Conservation (phyloP, 225 moss, liverwort and hornwort species). For the Straminergon stramineum region DNA sequence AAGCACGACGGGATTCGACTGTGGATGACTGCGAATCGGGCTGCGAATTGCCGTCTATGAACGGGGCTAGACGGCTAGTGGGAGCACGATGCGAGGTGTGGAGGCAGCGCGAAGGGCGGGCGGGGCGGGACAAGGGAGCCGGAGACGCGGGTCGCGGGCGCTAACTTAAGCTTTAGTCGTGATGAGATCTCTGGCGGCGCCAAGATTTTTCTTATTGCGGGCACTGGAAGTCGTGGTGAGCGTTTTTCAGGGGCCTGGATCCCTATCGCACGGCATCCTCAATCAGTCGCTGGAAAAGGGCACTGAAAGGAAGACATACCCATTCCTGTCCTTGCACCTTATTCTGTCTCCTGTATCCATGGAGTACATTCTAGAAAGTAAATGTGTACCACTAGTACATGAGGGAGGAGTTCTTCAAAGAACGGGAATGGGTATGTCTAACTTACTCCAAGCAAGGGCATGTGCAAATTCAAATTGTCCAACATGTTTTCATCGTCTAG, state of each 20-base stretch:
- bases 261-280: neutral
- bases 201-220: neutral
- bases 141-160: neutral
- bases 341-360: no score
- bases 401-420: no score
- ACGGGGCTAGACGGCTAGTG: neutral
- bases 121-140: neutral
- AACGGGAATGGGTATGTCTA: no score
- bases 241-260: neutral
- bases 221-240: neutral
- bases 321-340: no score
- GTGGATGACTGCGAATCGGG: neutral
- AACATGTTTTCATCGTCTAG: neutral
- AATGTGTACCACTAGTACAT: no score
- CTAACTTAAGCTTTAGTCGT: neutral
- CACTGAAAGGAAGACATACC: no score
- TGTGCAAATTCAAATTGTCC: neutral
- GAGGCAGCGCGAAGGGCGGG: neutral
- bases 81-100: neutral
- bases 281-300: neutral
- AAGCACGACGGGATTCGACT: neutral
- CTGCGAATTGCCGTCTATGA: neutral
- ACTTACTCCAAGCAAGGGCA: neutral
- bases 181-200: neutral
- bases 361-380: no score